Percentiles rank a stretch among this genome's conserved stretches.
These are phyloP conservation scores for Verticillium klebahnii DNA, from an alignment of 2,329 filamentous ascomycete species.

Conservation along the genomic window DNA sequence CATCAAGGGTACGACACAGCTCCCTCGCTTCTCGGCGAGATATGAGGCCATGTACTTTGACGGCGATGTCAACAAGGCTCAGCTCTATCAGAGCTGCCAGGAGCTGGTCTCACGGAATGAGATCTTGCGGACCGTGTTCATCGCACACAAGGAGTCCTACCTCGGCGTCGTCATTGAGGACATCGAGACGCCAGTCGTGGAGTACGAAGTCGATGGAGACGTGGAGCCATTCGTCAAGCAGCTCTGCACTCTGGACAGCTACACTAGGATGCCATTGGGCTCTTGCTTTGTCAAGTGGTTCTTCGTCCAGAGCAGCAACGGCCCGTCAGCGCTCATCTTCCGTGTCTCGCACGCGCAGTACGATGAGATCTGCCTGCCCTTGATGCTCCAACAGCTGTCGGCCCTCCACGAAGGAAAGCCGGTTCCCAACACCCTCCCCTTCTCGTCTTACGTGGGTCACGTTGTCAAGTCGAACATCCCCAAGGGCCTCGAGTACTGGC, in stretches of 20 bases:
- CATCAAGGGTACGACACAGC: conserved; percentile 50
- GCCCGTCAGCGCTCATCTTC: conserved; percentile 44
- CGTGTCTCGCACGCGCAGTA: conserved; percentile 67
- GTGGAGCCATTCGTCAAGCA: conserved; percentile 46
- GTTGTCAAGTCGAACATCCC: conserved; percentile 34
- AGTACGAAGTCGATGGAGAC: conserved; percentile 46
- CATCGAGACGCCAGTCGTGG: conserved; percentile 44
- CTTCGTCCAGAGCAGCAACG: conserved; percentile 33
- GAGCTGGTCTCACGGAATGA: conserved; percentile 57
- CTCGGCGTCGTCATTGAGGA: conserved; percentile 55
- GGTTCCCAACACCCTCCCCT: conserved; percentile 30
- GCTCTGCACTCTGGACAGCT: conserved; percentile 51
- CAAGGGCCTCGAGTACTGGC: conserved; percentile 57
- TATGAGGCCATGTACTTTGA: conserved; percentile 63
- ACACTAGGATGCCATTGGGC: conserved; percentile 51
- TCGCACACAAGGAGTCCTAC: conserved; percentile 43
- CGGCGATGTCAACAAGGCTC: conserved; percentile 39
- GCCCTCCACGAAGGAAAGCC: conserved; percentile 38
- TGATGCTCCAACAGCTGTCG: conserved; percentile 57
- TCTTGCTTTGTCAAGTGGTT: conserved; percentile 59
- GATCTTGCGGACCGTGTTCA: conserved; percentile 62
- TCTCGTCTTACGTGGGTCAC: conserved; percentile 41
- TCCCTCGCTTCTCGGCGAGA: conserved; percentile 56
- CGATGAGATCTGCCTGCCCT: conserved; percentile 61
- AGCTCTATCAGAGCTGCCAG: conserved; percentile 44